Conservation (phyloP, 257 asterid genomes). For the Echium plantagineum region DNA sequence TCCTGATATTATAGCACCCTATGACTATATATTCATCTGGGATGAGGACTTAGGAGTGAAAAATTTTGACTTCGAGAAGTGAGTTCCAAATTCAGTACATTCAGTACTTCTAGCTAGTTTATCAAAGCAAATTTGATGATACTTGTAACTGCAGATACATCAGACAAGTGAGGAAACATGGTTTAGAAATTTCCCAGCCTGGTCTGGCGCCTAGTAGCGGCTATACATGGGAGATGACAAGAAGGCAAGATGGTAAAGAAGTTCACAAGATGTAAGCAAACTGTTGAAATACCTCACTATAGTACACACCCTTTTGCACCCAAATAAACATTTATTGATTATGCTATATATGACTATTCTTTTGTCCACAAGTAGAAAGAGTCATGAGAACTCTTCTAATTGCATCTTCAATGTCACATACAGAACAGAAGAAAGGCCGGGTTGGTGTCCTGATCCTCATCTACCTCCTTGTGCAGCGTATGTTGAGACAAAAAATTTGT, state of each 20-base stretch:
- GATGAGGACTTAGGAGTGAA: conserved; percentile 91
- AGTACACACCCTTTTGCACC: too few relatives aligned
- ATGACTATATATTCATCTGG: conserved; percentile 81
- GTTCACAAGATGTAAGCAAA: conserved; percentile 59
- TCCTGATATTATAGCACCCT: conserved; percentile 77
- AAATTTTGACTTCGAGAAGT: conserved; percentile 74
- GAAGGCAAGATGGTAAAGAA: conserved; percentile 56
- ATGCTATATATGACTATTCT: too few relatives aligned
- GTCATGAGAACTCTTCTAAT: too few relatives aligned
- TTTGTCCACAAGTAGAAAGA: too few relatives aligned
- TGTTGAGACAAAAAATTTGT: conserved; percentile 13
- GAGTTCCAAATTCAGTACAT: conserved; percentile 21
- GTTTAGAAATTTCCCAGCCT: conserved; percentile 82
- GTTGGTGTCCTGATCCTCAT: conserved; percentile 82
- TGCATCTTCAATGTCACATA: not conserved
- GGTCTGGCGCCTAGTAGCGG: conserved; percentile 79
- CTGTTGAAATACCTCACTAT: too few relatives aligned
- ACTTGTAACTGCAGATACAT: conserved; percentile 36
- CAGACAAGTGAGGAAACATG: conserved; percentile 63
- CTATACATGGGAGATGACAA: conserved; percentile 87
- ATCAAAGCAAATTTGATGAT: not conserved
- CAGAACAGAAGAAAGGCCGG: conserved; percentile 82
- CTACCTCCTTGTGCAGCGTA: conserved; percentile 99
- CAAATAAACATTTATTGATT: too few relatives aligned
- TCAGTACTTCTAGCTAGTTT: not conserved